Conservation (phyloP, 2,329 filamentous ascomycete species). For the Ceratocystis eucalypticola region DNA sequence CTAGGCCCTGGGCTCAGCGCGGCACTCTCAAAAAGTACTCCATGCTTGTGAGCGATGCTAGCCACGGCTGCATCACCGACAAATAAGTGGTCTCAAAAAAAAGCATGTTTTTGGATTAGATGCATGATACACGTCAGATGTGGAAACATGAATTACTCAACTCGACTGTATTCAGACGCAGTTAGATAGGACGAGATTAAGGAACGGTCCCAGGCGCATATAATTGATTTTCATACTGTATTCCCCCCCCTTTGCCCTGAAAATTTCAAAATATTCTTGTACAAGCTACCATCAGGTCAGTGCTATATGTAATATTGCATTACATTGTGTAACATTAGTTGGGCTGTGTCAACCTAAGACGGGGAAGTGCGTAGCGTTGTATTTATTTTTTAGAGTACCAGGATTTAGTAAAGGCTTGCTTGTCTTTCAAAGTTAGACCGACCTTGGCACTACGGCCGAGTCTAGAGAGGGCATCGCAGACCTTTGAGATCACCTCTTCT, state of each 20-base stretch:
- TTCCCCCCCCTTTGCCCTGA: not conserved
- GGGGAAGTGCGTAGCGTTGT: slow-evolving; percentile 2
- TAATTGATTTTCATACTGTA: slow-evolving; percentile 14
- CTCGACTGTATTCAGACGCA: not conserved
- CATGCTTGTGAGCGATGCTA: slow-evolving; percentile 42
- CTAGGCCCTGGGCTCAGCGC: slow-evolving; percentile 37
- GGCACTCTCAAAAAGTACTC: slow-evolving; percentile 63
- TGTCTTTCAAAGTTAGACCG: slow-evolving; percentile 69
- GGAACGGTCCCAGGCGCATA: slow-evolving; percentile 16
- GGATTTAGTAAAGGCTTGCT: slow-evolving; percentile 64
- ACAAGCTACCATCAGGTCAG: too few relatives aligned
- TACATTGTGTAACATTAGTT: not conserved
- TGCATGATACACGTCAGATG: not conserved
- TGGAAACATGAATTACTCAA: not conserved
- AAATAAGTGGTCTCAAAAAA: slow-evolving; percentile 11
- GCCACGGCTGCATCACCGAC: slow-evolving; percentile 46
- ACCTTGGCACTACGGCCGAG: slow-evolving; percentile 81
- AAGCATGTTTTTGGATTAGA: not conserved
- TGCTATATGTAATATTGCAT: not conserved
- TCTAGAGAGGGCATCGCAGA: slow-evolving; percentile 76
- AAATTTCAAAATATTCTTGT: too few relatives aligned
- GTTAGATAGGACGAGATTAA: slow-evolving; percentile 6
- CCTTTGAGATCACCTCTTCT: slow-evolving; percentile 56
- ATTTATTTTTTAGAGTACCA: slow-evolving; percentile 35
- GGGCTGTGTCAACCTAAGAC: not conserved